Percentiles rank a stretch among this genome's conserved stretches.
phyloP scores from a whole-genome alignment of 2,329 filamentous ascomycete species.

The Aspergillus sp. region DNA sequence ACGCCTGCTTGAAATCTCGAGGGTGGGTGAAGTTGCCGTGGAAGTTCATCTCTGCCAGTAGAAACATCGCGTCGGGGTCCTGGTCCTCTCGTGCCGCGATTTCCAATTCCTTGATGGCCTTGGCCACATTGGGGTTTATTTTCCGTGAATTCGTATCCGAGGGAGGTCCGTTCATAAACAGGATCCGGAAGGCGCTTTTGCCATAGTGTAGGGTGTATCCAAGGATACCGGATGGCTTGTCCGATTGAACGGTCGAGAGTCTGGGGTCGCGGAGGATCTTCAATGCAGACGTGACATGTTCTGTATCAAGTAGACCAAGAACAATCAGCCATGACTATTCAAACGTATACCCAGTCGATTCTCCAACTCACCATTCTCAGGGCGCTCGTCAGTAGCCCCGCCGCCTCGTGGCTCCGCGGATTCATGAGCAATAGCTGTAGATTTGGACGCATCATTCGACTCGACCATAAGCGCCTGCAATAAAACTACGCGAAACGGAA shows the following conservation, averaged over 20 bases:
- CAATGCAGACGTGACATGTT: slow-evolving; percentile 27
- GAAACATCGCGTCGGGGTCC: slow-evolving; percentile 72
- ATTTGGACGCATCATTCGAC: slow-evolving; percentile 12
- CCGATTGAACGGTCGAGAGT: slow-evolving; percentile 15
- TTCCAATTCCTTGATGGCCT: slow-evolving; percentile 54
- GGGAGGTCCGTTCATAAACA: slow-evolving; percentile 59
- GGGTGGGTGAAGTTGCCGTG: slow-evolving; percentile 90
- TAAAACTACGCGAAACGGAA: slow-evolving; percentile 19
- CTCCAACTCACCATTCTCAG: slow-evolving; percentile 24
- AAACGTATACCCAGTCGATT: neutral
- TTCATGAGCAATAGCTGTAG: slow-evolving; percentile 13
- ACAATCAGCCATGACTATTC: neutral
- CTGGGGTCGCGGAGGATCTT: slow-evolving; percentile 23
- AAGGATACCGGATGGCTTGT: slow-evolving; percentile 52
- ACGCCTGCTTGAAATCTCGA: slow-evolving; percentile 70
- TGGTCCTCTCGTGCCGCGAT: slow-evolving; percentile 49
- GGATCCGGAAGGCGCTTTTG: slow-evolving; percentile 54
- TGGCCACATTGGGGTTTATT: slow-evolving; percentile 40
- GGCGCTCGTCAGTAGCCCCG: slow-evolving; percentile 10
- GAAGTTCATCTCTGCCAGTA: slow-evolving; percentile 92
- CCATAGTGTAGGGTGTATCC: slow-evolving; percentile 55
- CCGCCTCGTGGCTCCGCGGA: slow-evolving; percentile 9
- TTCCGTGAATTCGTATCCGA: slow-evolving; percentile 36
- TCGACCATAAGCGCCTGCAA: slow-evolving; percentile 24
- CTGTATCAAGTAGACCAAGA: slow-evolving; percentile 11